phyloP scores from a whole-genome alignment of 495 filamentous ascomycete species.

The Coniosporium apollinis region DNA sequence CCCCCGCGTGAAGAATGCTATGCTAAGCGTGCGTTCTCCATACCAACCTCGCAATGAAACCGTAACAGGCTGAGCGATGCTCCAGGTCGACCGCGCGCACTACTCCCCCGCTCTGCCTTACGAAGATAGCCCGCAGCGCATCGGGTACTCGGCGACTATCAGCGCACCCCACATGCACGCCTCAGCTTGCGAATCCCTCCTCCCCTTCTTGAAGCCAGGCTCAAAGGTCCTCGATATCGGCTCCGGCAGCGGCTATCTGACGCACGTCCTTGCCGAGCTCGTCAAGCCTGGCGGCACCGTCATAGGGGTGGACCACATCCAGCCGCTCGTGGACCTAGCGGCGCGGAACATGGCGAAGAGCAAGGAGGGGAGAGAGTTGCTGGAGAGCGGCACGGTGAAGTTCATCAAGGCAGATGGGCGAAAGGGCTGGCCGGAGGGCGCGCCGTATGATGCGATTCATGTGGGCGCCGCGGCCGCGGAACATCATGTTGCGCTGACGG shows the following conservation, averaged over 20 bases:
- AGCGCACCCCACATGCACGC: constrained; percentile 97
- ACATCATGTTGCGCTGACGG: constrained; percentile 54
- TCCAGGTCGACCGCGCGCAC: constrained; percentile 75
- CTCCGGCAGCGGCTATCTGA: constrained; percentile 80
- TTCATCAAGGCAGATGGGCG: constrained; percentile 76
- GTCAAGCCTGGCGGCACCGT: constrained; percentile 45
- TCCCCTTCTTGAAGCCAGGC: constrained; percentile 31
- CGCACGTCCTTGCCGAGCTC: constrained; percentile 73
- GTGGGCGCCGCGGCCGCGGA: constrained; percentile 75
- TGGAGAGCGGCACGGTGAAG: constrained; percentile 42
- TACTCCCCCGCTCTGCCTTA: constrained; percentile 57
- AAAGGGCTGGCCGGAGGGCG: constrained; percentile 40
- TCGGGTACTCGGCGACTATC: constrained; percentile 80
- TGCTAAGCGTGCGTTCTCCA: constrained; percentile 44
- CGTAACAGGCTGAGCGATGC: too few species aligned
- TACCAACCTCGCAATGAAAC: background rate
- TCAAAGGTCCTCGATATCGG: constrained; percentile 71
- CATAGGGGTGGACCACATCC: constrained; percentile 82
- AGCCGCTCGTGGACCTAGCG: constrained; percentile 55
- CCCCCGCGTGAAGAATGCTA: constrained; percentile 55
- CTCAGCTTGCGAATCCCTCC: constrained; percentile 34
- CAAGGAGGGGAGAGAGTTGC: constrained; percentile 40
- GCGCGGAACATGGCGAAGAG: constrained; percentile 58
- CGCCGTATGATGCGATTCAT: constrained; percentile 79
- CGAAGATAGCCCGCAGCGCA: constrained; percentile 77